Conservation (phyloP, 441 rosid species). For the Arabidopsis hybrid region DNA sequence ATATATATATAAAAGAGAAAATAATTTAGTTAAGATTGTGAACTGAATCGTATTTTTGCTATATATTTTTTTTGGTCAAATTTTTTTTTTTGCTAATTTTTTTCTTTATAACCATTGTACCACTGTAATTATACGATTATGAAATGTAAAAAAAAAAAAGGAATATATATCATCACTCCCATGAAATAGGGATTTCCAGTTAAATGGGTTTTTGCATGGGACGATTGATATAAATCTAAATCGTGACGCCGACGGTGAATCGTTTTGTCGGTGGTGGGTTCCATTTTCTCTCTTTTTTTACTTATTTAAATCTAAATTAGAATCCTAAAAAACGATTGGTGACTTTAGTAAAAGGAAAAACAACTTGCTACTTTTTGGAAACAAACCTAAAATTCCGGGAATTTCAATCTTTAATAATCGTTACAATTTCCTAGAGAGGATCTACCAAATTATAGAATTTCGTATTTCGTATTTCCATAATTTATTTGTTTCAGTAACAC, state of each 20-base stretch:
- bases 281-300: not conserved
- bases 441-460: conserved; percentile 25
- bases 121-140: not conserved
- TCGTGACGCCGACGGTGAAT: conserved; percentile 37
- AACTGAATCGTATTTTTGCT: no score
- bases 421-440: conserved; percentile 27
- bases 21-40: no score
- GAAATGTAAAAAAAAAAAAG: not conserved
- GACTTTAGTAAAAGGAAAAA: conserved; percentile 27
- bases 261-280: conserved; percentile 43
- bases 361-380: not conserved
- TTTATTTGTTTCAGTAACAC: not conserved
- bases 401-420: conserved; percentile 7
- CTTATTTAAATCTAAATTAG: conserved; percentile 1
- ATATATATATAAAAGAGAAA: no score
- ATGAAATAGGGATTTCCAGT: not conserved
- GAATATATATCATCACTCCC: not conserved
- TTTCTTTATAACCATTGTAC: not conserved
- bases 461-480: not conserved
- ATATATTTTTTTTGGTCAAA: no score
- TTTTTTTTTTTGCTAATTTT: no score
- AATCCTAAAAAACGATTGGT: conserved; percentile 37
- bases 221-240: not conserved
- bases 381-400: conserved; percentile 34
- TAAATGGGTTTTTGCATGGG: conserved; percentile 16